Evolutionary conservation across 257 asterid genomes (phyloP).

Genomic region (Scutellaria baicalensis): DNA sequence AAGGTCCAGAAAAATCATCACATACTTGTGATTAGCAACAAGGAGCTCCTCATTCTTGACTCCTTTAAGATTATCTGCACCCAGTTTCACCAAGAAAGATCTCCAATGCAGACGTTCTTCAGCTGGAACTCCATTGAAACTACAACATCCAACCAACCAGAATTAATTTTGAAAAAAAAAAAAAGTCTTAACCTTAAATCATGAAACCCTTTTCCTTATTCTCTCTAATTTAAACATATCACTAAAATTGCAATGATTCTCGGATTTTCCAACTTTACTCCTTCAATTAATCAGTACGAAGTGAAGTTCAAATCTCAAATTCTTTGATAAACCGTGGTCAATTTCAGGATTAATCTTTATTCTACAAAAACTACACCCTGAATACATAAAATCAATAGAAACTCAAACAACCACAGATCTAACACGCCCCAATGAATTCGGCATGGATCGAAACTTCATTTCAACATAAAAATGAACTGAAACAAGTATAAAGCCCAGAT

Average conservation of each 20-base stretch:
- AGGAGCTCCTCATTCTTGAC: conserved; percentile 90
- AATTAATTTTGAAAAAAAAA: background rate
- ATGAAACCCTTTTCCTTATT: background rate
- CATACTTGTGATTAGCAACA: conserved; percentile 72
- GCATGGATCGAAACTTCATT: background rate
- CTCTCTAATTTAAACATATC: background rate
- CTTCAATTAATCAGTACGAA: background rate
- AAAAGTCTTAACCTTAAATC: background rate
- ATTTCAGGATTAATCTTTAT: background rate
- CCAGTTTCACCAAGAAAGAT: conserved; percentile 83
- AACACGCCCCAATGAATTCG: background rate
- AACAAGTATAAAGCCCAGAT: background rate
- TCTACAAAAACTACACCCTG: background rate
- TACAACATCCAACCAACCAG: conserved; percentile 26
- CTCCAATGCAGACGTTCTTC: conserved; percentile 98
- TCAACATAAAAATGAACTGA: background rate
- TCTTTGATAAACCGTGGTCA: background rate
- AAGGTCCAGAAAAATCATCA: background rate
- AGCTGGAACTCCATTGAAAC: conserved; percentile 92
- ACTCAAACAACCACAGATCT: background rate
- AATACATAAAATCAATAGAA: background rate
- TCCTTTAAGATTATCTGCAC: conserved; percentile 89
- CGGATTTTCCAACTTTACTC: background rate
- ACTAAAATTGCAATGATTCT: background rate
- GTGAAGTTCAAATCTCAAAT: background rate